Percentiles rank a stretch among this genome's conserved stretches.
phyloP scores from a whole-genome alignment of 2,329 filamentous ascomycete genomes.

The Penicillium psychrosexuale region DNA sequence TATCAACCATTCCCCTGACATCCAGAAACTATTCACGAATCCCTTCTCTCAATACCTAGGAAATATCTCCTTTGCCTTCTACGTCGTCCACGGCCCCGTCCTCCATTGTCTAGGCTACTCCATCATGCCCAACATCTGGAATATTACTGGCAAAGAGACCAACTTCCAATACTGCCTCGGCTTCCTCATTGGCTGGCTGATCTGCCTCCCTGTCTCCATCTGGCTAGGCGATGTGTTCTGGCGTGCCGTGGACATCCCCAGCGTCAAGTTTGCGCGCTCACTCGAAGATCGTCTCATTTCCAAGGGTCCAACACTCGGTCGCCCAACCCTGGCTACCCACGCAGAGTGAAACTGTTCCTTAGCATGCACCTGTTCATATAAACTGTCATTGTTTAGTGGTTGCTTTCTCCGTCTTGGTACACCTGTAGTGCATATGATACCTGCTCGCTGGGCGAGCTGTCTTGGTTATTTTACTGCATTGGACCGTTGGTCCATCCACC shows the following conservation, averaged over 20 bases:
- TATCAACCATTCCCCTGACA: constrained; percentile 40
- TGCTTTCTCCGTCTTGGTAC: background rate
- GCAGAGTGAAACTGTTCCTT: constrained; percentile 6
- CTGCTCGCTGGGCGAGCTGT: constrained; percentile 7
- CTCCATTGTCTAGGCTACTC: constrained; percentile 45
- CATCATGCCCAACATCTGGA: constrained; percentile 44
- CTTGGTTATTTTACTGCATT: constrained; percentile 1
- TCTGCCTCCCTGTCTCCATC: constrained; percentile 44
- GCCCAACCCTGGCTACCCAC: constrained; percentile 5
- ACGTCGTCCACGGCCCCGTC: constrained; percentile 48
- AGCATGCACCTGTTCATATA: background rate
- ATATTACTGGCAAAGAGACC: constrained; percentile 38
- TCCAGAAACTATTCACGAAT: constrained; percentile 44
- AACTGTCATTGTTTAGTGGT: background rate
- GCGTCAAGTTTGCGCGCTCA: constrained; percentile 51
- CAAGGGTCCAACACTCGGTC: constrained; percentile 14
- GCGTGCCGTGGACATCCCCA: constrained; percentile 53
- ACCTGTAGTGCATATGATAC: constrained; percentile 1
- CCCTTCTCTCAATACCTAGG: constrained; percentile 46
- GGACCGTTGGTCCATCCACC: background rate
- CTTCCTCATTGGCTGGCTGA: constrained; percentile 40
- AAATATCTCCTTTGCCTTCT: constrained; percentile 48
- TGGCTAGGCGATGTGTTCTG: constrained; percentile 61
- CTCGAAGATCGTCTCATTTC: constrained; percentile 41
- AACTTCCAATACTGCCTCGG: constrained; percentile 40